Evolutionary conservation across 345 rosid genomes (phyloP), one percentile per base, ranked within the genome.

Genomic region (Hypericum androsaemum): DNA sequence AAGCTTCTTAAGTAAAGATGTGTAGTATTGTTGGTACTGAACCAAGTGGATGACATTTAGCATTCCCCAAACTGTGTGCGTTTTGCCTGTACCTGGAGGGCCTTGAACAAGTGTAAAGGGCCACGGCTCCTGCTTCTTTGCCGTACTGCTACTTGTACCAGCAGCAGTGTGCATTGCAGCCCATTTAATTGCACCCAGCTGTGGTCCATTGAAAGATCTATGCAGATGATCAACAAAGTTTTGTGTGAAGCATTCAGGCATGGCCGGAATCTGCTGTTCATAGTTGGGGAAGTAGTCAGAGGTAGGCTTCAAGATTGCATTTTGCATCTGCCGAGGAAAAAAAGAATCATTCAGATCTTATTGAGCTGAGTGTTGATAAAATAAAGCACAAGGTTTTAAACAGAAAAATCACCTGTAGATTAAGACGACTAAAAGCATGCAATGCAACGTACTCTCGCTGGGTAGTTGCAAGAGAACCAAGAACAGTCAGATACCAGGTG

Each of bases 131-230:
- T 84, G 94, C 72, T 76, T 81, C 82, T 88, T 88, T 42, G 88
- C 65, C 39, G 51, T 56, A 50, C 88, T 88, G 61, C 95, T 88
- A 57, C 83, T 81, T 37, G 97, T 92, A 70, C 98, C 98, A 50
- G 98, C 98, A 70, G 97, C 98, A 11, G 98, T 92, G 63, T 92
- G 98, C 71, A 75, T 92, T 42, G 98, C 98, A 57, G 98, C 98
- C 98, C 97, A 88, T 45, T 88, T 88, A 51, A 92, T 92, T 60
- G 98, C 97, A 40, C 81, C 84, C 54, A 92, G 76, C 73, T 92
- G 98, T 37, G 98, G 98, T 8, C 73, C 82, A 50, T 92, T 92
- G 68, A 92, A 92, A 61, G 83, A 73, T 71, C 89, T 70, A 53
- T 74, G 84, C 64, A 92, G 62, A 74, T 88, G 84, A 53, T 78